phyloP scores from a whole-genome alignment of 768 basidiomycete species.

The Pilatotrama ljubarskyi region DNA sequence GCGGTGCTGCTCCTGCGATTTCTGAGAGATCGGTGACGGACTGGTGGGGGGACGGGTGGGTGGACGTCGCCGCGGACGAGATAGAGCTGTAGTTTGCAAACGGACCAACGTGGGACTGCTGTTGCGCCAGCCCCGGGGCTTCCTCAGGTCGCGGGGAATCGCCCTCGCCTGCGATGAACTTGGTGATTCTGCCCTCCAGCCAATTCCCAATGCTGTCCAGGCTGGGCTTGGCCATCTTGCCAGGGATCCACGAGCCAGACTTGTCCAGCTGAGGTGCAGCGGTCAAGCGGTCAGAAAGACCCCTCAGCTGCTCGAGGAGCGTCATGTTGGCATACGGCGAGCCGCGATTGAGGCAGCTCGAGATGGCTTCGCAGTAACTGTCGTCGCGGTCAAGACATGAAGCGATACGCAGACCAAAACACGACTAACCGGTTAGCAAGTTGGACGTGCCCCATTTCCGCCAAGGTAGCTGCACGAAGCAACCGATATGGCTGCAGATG shows the following conservation, averaged over 20 bases:
- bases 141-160: constrained; percentile 46
- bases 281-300: constrained; percentile 74
- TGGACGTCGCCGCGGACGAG: constrained; percentile 75
- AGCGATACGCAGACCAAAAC: not conserved
- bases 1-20: constrained; percentile 40
- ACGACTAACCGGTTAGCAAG: constrained; percentile 66
- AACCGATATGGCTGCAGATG: constrained; percentile 89
- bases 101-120: constrained; percentile 63
- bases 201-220: constrained; percentile 90
- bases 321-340: constrained; percentile 68
- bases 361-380: constrained; percentile 94
- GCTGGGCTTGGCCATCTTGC: constrained; percentile 88
- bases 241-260: constrained; percentile 79
- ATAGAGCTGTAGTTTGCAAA: constrained; percentile 95
- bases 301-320: constrained; percentile 74
- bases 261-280: constrained; percentile 76
- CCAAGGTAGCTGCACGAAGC: constrained; percentile 70
- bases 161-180: constrained; percentile 92
- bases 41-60: constrained; percentile 75
- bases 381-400: constrained; percentile 2
- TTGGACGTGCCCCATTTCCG: constrained; percentile 79
- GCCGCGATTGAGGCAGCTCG: constrained; percentile 56
- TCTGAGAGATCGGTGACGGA: constrained; percentile 43
- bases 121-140: constrained; percentile 37
- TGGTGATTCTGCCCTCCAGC: constrained; percentile 89